Percentiles rank a stretch among this genome's conserved stretches.
These are phyloP conservation scores for Baudoinia panamericana DNA, from an alignment of 495 filamentous ascomycete genomes.

Conservation along the genomic window DNA sequence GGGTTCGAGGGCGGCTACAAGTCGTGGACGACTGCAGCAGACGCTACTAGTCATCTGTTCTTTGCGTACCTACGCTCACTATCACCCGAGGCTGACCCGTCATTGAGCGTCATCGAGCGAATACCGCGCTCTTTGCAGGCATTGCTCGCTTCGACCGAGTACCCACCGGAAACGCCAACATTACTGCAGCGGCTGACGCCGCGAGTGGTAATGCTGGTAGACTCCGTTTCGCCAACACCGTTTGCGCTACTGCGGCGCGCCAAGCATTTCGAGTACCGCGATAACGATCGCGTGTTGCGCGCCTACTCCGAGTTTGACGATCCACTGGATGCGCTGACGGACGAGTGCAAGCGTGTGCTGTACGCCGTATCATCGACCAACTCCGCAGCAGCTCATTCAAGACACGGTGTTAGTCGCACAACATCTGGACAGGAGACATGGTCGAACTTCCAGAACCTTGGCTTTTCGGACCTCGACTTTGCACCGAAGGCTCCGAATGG, in stretches of 20 bases:
- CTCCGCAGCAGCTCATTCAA: conserved; percentile 48
- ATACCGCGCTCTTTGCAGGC: conserved; percentile 84
- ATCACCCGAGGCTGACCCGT: conserved; percentile 58
- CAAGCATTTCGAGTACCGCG: conserved; percentile 88
- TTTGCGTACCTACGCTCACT: conserved; percentile 91
- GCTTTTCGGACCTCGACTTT: conserved; percentile 54
- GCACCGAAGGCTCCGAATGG: conserved; percentile 6
- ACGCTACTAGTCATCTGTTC: conserved; percentile 92
- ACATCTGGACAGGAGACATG: conserved; percentile 79
- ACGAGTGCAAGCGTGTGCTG: conserved; percentile 84
- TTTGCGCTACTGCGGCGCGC: conserved; percentile 83
- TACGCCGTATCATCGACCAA: conserved; percentile 79
- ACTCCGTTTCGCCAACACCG: conserved; percentile 87
- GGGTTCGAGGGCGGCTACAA: conserved; percentile 96
- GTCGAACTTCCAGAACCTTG: conserved; percentile 93
- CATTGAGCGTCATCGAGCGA: conserved; percentile 61
- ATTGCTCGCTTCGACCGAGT: conserved; percentile 83
- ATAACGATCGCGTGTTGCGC: conserved; percentile 69
- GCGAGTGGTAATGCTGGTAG: conserved; percentile 92
- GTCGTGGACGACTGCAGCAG: conserved; percentile 74
- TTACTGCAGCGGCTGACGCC: conserved; percentile 69
- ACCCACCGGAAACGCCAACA: conserved; percentile 69
- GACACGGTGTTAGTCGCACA: conserved; percentile 26
- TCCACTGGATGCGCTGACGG: conserved; percentile 73
- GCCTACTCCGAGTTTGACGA: conserved; percentile 82